Base-by-base conservation (phyloP, 768 basidiomycete species). In the Termitomyces sp. region DNA sequence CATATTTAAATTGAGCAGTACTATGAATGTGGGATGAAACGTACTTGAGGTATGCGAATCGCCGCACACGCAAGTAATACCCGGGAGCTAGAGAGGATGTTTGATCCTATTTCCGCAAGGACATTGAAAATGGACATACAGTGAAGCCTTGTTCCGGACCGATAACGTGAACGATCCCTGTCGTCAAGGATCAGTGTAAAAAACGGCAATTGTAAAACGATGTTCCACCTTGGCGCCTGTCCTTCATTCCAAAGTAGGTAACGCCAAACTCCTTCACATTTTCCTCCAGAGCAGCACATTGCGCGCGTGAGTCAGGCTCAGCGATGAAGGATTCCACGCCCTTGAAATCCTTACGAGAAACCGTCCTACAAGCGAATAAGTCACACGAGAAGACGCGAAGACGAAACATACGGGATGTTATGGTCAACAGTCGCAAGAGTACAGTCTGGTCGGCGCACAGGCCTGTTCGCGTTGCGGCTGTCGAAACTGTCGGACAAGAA, bases 121-220 rank as follows among this genome's bases (percentile, higher is more conserved):
- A 41, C 28, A 46, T 41, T 28, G 27, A 54, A 53, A 43, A 30
- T 25, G 37, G 25, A 64, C 79, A 52, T 66, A 85, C 85, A 45
- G 93, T 94, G 68, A 95, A 95, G 39, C 93, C 93, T 75, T 95
- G 93, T 68, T 95, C 93, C 49, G 93, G 93, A 44, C 92, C 93
- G 66, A 95, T 95, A 60, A 95, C 79, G 71, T 95, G 91, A 7
- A 91, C 88, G 60, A 89, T 91, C 57, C 85, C 88, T 89, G 59
- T 50, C 34, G 30, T 51, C 45, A 43, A 48, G 30, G 6, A 52
- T 54, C n/a, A 49, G 28, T 23, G 52, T 45, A 5, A 62, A 40
- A 44, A 46, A 25, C 57, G 56, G 40, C 40, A 25, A 48, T 42
- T 5, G 45, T 30, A 25, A 42, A 32, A 34, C 12, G 35, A 49